These are phyloP conservation scores for Gossypium mustelinum DNA, from an alignment of 345 rosid genomes.

Conservation along the genomic window DNA sequence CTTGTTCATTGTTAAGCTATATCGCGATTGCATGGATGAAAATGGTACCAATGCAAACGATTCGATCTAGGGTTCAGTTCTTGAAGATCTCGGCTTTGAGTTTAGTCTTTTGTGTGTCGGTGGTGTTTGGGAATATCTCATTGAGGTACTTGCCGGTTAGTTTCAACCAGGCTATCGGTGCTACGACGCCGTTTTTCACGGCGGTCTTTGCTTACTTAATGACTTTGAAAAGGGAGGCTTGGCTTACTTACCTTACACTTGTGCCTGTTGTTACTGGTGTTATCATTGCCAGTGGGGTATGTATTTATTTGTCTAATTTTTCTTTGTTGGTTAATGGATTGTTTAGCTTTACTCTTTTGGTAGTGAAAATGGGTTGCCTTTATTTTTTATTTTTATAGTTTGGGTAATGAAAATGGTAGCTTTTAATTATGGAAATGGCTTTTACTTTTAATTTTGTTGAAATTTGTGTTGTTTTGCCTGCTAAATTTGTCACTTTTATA, in stretches of 20 bases:
- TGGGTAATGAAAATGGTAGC: too few species aligned
- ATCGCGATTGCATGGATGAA: constrained; percentile 39
- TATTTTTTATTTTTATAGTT: too few species aligned
- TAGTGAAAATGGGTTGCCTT: too few species aligned
- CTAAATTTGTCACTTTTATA: too few species aligned
- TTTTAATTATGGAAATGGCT: too few species aligned
- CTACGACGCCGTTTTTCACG: constrained; percentile 64
- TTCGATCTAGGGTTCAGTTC: background rate
- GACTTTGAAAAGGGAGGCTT: background rate
- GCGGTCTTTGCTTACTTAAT: background rate
- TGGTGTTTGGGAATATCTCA: constrained; percentile 88
- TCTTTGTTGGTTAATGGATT: too few species aligned
- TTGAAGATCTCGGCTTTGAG: constrained; percentile 3
- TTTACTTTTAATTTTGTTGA: too few species aligned
- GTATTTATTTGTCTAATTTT: constrained; percentile 1
- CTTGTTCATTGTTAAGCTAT: constrained; percentile 88
- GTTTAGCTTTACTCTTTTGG: too few species aligned
- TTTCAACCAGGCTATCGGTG: constrained; percentile 93
- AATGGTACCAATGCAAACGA: background rate
- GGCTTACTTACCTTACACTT: background rate
- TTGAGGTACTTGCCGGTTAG: constrained; percentile 82
- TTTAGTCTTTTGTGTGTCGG: constrained; percentile 61
- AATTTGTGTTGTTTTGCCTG: too few species aligned
- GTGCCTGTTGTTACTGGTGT: background rate
- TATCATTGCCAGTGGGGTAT: constrained; percentile 78